These are phyloP conservation scores for Bolboschoenus planiculmis DNA, from an alignment of 176 grass and related monocot species.

Conservation along the genomic window DNA sequence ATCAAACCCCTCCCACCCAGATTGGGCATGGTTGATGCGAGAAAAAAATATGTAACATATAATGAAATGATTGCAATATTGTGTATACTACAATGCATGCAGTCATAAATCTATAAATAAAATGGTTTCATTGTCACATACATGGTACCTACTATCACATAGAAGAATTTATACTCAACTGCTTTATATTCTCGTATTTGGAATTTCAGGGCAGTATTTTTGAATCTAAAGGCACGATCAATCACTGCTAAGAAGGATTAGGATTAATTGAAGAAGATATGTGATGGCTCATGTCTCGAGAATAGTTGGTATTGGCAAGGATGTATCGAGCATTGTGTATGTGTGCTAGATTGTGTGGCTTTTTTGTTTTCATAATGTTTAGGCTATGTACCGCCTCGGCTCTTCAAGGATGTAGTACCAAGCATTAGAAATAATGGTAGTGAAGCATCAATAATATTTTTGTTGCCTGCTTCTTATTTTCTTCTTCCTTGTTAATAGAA, in stretches of 20 bases:
- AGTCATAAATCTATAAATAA: not conserved
- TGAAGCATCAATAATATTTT: not conserved
- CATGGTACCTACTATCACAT: not conserved
- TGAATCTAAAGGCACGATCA: constrained; percentile 77
- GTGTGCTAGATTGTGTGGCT: not conserved
- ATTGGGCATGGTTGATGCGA: not conserved
- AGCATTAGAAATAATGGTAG: not conserved
- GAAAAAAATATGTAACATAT: not conserved
- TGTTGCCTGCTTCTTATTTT: not conserved
- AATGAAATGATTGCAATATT: not conserved
- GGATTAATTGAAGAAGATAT: constrained; percentile 12
- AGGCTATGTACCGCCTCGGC: not conserved
- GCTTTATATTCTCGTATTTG: constrained; percentile 21
- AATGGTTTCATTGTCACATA: not conserved
- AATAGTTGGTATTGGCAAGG: not conserved
- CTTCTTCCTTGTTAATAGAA: not conserved
- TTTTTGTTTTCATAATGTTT: not conserved
- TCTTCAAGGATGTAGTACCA: too few species aligned
- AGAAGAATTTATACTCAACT: not conserved
- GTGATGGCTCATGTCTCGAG: not conserved
- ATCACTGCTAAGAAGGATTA: constrained; percentile 54
- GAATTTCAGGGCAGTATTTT: constrained; percentile 59
- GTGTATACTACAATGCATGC: not conserved
- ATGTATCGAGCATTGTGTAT: not conserved
- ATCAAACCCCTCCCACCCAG: not conserved